A percentile compares a stretch with the other conserved stretches of the same genome.
These are phyloP conservation scores for Theobroma cacao DNA, from an alignment of 345 rosid species.

Conservation along the genomic window DNA sequence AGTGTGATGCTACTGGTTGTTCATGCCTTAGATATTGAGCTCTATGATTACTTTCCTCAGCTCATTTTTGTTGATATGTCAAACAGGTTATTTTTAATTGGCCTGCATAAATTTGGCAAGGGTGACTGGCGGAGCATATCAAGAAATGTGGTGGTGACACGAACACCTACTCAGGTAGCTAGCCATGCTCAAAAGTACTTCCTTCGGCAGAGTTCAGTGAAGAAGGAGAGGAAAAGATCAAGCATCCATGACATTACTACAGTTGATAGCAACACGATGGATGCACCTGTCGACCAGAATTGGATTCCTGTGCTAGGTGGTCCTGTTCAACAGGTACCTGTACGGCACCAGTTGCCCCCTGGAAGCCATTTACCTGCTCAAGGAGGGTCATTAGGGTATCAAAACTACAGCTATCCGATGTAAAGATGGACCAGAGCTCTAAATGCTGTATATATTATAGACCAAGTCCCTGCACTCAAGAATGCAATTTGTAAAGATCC, in stretches of 20 bases:
- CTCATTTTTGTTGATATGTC: neutral
- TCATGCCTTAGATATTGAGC: neutral
- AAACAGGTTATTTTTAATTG: constrained; percentile 62
- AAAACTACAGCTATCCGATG: constrained; percentile 24
- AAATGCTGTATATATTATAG: constrained; percentile 18
- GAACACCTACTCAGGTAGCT: constrained; percentile 88
- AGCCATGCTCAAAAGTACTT: constrained; percentile 95
- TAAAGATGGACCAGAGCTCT: constrained; percentile 12
- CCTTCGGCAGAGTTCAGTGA: constrained; percentile 58
- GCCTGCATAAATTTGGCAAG: constrained; percentile 59
- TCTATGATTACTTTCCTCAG: neutral
- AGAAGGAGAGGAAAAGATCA: constrained; percentile 77
- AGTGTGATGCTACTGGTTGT: neutral
- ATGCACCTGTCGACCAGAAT: constrained; percentile 19
- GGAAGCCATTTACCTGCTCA: constrained; percentile 19
- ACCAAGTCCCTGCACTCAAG: neutral
- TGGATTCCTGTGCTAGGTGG: constrained; percentile 22
- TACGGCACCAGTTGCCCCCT: constrained; percentile 19
- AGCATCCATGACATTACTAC: constrained; percentile 86
- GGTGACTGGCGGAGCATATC: constrained; percentile 96
- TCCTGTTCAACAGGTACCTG: constrained; percentile 22
- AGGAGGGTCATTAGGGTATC: constrained; percentile 23
- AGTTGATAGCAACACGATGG: constrained; percentile 20
- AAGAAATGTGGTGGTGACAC: constrained; percentile 73
- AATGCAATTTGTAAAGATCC: constrained; percentile 9